Evolutionary conservation across 805 yeast genomes (phyloP), one percentile per base, ranked within the genome.

Genomic region (Myxozyma neotropica): DNA sequence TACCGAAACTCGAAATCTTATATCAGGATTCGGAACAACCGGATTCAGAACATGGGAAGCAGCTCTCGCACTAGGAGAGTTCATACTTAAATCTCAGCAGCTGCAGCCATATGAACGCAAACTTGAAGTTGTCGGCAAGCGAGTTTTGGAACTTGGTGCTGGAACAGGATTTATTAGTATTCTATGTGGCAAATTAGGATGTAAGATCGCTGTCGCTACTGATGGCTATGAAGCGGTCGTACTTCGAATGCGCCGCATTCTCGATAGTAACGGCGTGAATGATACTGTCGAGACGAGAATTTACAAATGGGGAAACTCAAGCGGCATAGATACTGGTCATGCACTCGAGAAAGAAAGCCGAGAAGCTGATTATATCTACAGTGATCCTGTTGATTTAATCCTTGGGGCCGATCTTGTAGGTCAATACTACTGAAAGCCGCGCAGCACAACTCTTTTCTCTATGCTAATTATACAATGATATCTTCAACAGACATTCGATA

Each of bases 21-120:
- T 75, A 23, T 64, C 71, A 21, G 67, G 67, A 4, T 63, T 55
- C n/a, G 96, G 95, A 4, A 86, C 96, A 0, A 93, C 97, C 0
- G 97, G 97, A 0, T 74, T 84, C 55, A 76, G 97, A 42, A 93
- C 97, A 0, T 92, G 97, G 98, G 97, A 90, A 69, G 97, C 96
- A 1, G 87, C 96, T 0, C 66, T 88, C 5, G 89, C 77, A 54
- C 73, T 93, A 6, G 75, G 87, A 1, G 78, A 83, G 39, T 86
- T 75, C 66, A 65, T 88, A 15, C 63, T 75, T 27, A 17, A 31
- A 1, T 47, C 35, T 5, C n/a, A 10, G 7, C 26, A 33, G 10
- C 27, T 36, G 4, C n/a, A n/a, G n/a, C 36, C 38, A 3, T 35
- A 26, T 10, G 8, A 29, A 3, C 33, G n/a, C n/a, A n/a, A 36